Percentiles rank a stretch among this genome's conserved stretches.
Evolutionary conservation across 495 filamentous ascomycete species (phyloP).

Genomic region (Echria macrotheca): DNA sequence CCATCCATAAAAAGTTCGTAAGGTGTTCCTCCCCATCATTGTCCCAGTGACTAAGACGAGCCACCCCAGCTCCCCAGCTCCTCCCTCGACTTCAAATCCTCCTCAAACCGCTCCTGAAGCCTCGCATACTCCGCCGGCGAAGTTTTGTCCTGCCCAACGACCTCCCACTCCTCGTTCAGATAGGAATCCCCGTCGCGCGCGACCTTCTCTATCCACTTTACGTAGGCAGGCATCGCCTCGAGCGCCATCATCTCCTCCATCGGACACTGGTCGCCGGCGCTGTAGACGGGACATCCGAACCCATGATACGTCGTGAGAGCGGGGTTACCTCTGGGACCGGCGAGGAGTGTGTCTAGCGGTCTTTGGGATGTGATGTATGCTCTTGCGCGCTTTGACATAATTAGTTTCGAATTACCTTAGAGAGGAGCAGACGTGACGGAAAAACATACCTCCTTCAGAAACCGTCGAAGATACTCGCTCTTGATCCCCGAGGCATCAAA

Average conservation of each 20-base stretch:
- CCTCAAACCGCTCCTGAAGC: too few relatives aligned
- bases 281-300: slow-evolving; percentile 43
- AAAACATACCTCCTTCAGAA: slow-evolving; percentile 45
- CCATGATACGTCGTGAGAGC: slow-evolving; percentile 21
- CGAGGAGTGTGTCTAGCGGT: slow-evolving; percentile 43
- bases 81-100: too few relatives aligned
- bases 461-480: slow-evolving; percentile 28
- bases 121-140: too few relatives aligned
- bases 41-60: too few relatives aligned
- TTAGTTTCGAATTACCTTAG: not conserved
- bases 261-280: slow-evolving; percentile 31
- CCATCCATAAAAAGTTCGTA: too few relatives aligned
- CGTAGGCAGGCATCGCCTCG: slow-evolving; percentile 26
- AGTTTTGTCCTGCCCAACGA: slow-evolving; percentile 11
- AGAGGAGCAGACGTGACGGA: not conserved
- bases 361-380: slow-evolving; percentile 53
- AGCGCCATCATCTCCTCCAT: slow-evolving; percentile 36
- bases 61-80: too few relatives aligned
- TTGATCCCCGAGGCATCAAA: slow-evolving; percentile 26
- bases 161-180: slow-evolving; percentile 26
- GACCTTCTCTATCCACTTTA: slow-evolving; percentile 44
- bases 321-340: slow-evolving; percentile 38
- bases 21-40: too few relatives aligned
- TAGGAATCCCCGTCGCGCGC: slow-evolving; percentile 27
- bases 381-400: slow-evolving; percentile 44